Base-by-base conservation (phyloP, 495 filamentous ascomycete genomes). In the Saxophila tyrrhenica region DNA sequence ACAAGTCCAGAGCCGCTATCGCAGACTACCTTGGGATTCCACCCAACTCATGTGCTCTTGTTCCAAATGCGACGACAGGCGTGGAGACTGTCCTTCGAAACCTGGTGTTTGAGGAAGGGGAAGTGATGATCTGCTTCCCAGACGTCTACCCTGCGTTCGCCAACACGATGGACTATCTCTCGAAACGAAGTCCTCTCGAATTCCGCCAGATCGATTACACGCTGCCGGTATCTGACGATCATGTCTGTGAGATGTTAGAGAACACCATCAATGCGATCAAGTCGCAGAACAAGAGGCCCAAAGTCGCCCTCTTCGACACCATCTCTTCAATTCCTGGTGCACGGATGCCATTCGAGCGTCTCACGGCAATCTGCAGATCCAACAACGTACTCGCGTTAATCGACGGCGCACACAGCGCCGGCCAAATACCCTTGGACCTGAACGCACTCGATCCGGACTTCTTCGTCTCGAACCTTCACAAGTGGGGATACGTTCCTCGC, bases 401-500 rank as follows among this genome's bases (percentile, higher is more conserved):
- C 16, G 89, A 95, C 61, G 89, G 74, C 2, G 89, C 88, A 2
- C 89, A 95, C 65, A 84, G 85, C 7, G 70, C 94, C 29, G 90
- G 90, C 0, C 82, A 89, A 51, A 75, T 95, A 17, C 70, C 71
- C 1, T 68, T 96, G 16, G 75, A 89, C 59, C 69, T 95, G 22
- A 60, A 59, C 0, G 64, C 57, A 21, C 65, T 87, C n/a, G 73
- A 82, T 32, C 81, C 86, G 0, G 89, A 96, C 58, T 96, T 95
- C 67, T 82, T 94, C 57, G 76, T 87, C 10, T 80, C 73, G 22
- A 95, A 94, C 63, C 80, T 78, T 59, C 87, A 95, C 69, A 97
- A 95, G 78, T 97, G 91, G 91, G 77, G 95, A 16, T 85, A 80
- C 61, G 79, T 80, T 9, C 91, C 89, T n/a, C 79, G 90, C 41